These are phyloP conservation scores for Heracleum sosnowskyi DNA, from an alignment of 129 eudicot species.

Conservation along the genomic window DNA sequence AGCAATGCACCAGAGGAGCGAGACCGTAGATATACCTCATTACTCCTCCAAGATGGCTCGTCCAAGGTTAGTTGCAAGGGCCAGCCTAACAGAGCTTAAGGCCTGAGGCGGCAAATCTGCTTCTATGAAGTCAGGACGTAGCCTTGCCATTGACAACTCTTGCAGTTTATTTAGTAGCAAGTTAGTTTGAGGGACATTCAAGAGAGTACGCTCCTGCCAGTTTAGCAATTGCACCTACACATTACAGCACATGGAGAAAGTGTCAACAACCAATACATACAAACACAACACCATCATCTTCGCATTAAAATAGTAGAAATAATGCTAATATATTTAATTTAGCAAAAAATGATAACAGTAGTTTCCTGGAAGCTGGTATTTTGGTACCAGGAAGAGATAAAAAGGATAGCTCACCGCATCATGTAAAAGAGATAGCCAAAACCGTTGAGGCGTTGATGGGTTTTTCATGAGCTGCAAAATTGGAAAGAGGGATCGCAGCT, in stretches of 20 bases:
- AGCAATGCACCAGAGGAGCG: background rate
- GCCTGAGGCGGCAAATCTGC: constrained; percentile 74
- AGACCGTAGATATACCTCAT: no score
- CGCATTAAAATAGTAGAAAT: background rate
- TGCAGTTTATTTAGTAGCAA: constrained; percentile 69
- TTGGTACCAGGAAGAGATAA: background rate
- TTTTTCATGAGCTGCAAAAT: constrained; percentile 84
- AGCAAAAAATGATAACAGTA: background rate
- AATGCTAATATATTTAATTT: background rate
- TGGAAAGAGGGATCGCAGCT: background rate
- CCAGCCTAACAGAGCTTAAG: constrained; percentile 67
- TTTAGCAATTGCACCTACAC: constrained; percentile 80
- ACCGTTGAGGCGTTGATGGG: constrained; percentile 92
- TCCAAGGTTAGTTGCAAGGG: constrained; percentile 90
- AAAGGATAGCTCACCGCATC: constrained; percentile 61
- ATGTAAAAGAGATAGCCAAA: constrained; percentile 79
- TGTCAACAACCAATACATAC: background rate
- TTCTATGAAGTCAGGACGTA: constrained; percentile 71
- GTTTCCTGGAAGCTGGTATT: background rate
- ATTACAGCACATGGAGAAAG: background rate
- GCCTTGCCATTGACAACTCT: constrained; percentile 73
- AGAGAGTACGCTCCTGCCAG: constrained; percentile 61
- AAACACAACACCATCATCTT: background rate
- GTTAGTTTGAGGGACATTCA: constrained; percentile 70
- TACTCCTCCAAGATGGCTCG: constrained; percentile 75